Conservation (phyloP, 2,329 filamentous ascomycete genomes). For the Colletotrichum cuscutae region DNA sequence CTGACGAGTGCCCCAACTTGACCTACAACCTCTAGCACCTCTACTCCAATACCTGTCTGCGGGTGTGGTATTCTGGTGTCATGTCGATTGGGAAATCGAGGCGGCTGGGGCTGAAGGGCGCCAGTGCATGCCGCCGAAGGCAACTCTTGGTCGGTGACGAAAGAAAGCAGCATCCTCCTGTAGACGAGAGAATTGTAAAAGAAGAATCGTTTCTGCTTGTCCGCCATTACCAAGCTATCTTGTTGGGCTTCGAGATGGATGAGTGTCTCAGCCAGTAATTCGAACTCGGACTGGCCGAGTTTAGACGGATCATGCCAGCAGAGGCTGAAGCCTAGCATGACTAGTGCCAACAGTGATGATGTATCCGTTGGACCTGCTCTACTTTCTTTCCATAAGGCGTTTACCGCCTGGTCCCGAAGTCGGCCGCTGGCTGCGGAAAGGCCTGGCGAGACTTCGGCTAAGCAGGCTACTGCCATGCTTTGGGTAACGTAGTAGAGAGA, state of each 20-base stretch:
- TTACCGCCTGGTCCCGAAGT: slow-evolving; percentile 60
- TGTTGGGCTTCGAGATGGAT: slow-evolving; percentile 1
- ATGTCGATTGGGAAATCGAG: background rate
- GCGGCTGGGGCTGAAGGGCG: background rate
- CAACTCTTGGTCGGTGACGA: slow-evolving; percentile 37
- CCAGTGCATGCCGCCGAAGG: slow-evolving; percentile 10
- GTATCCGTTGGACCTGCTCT: slow-evolving; percentile 59
- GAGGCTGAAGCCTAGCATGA: slow-evolving; percentile 68
- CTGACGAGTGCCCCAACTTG: slow-evolving; percentile 39
- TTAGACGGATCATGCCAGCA: slow-evolving; percentile 68
- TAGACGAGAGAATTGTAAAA: slow-evolving; percentile 42
- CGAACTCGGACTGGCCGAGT: slow-evolving; percentile 50
- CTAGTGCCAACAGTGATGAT: slow-evolving; percentile 64
- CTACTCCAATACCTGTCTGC: slow-evolving; percentile 38
- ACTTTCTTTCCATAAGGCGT: slow-evolving; percentile 60
- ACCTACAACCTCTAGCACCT: slow-evolving; percentile 40
- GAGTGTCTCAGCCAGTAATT: background rate
- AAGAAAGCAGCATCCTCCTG: slow-evolving; percentile 42
- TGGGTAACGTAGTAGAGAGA: slow-evolving; percentile 38
- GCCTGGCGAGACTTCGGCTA: slow-evolving; percentile 42
- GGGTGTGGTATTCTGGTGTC: slow-evolving; percentile 39
- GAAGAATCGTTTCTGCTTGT: slow-evolving; percentile 40
- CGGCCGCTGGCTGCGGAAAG: slow-evolving; percentile 60
- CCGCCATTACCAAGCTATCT: slow-evolving; percentile 10
- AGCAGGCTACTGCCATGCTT: slow-evolving; percentile 39